Evolutionary conservation across 2,329 filamentous ascomycete species (phyloP).

Genomic region (Huntiella abstrusa): DNA sequence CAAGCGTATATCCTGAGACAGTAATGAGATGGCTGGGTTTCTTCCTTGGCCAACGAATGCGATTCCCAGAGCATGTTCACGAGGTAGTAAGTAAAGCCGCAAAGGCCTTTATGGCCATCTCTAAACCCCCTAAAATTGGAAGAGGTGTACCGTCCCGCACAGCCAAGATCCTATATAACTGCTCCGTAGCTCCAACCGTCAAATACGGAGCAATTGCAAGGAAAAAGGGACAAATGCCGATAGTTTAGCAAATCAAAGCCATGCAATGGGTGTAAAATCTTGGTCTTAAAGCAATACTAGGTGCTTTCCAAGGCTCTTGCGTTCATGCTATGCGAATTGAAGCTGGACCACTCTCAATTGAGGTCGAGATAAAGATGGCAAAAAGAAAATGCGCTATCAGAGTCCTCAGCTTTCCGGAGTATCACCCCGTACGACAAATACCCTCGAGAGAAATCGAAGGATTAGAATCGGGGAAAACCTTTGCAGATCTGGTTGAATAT

Average conservation of each 20-base stretch:
- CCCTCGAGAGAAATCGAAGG: background rate
- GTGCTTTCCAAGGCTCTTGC: background rate
- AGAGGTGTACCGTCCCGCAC: background rate
- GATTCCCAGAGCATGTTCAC: background rate
- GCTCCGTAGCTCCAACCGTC: background rate
- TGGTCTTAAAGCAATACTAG: background rate
- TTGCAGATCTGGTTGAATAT: too few species aligned
- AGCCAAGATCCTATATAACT: background rate
- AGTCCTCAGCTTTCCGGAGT: background rate
- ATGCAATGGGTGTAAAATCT: background rate
- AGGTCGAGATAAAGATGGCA: background rate
- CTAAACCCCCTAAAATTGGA: background rate
- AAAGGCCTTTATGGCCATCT: background rate
- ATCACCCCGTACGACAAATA: background rate
- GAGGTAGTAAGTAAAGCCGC: background rate
- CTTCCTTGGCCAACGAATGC: background rate
- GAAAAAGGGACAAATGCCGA: background rate
- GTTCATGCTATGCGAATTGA: background rate
- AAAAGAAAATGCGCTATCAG: background rate
- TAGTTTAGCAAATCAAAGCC: background rate
- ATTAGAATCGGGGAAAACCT: background rate
- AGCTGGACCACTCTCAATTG: background rate
- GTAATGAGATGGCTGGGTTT: background rate
- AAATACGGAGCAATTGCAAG: background rate
- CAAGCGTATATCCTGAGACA: background rate